Base-by-base conservation (phyloP, 73 alveolate genomes). In the Paramecium primaurelia region DNA sequence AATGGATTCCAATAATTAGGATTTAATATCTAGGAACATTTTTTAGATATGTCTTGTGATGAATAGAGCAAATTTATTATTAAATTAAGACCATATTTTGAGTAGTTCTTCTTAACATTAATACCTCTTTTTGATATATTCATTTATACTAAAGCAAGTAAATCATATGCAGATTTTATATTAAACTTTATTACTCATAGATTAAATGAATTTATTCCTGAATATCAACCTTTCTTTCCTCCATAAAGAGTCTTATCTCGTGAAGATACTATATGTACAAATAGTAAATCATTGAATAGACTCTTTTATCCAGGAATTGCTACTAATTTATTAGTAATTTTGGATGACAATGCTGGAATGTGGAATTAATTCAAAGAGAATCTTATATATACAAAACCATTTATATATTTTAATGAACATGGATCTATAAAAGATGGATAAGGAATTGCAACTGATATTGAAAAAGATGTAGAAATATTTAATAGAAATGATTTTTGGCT, bases 121-220 rank as follows among this genome's bases (percentile, higher is more conserved):
- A 40, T 80, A 20, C 91, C 91, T 8, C 75, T 80, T 10, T 80
- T 40, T 49, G 91, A 80, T 4, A 80, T 80, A 12, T 80, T 40
- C 58, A 80, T 80, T 80, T 80, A 80, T 12, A 80, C 91, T 10
- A 80, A 80, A 28, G 91, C 91, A 22, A 80, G 91, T 80, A 80
- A 42, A 22, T 42, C 77, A 42, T 80, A 80, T 80, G 91, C 91
- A 26, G 91, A 80, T 25, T 47, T 44, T 14, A 80, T 80, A 6
- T 44, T 80, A 47, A 47, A 25, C 22, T 45, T 22, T 42, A 80
- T 80, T 11, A n/a, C 91, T 12, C 25, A 40, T 80, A 49, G 36
- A 20, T 64, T 80, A 14, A 38, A 80, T 26, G 71, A 80, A 28
- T 16, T 44, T 10, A 42, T 80, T 40, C 91, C 91, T 44, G 73